A percentile compares a stretch with the other conserved stretches of the same genome.
These are phyloP conservation scores for Boletus smithii DNA, from an alignment of 1,284 basidiomycete genomes.

Conservation along the genomic window DNA sequence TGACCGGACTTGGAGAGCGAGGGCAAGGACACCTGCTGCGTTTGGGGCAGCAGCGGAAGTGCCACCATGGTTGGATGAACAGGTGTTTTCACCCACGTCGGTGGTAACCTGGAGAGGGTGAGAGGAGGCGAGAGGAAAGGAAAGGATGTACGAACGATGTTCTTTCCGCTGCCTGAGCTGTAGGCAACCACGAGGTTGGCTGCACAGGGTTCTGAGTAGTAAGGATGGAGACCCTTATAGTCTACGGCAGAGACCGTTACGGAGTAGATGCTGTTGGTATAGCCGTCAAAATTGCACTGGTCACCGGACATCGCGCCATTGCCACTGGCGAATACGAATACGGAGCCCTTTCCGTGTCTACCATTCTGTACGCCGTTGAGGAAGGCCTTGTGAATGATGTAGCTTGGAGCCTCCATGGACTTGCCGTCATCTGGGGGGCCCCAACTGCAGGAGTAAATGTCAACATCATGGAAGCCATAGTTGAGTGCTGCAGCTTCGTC, in stretches of 20 bases:
- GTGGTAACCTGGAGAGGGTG: constrained; percentile 76
- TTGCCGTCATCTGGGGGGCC: constrained; percentile 95
- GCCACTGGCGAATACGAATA: constrained; percentile 97
- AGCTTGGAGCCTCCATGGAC: constrained; percentile 93
- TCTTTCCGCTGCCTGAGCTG: constrained; percentile 92
- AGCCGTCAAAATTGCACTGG: constrained; percentile 99
- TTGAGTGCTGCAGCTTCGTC: constrained; percentile 97
- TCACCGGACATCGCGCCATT: constrained; percentile 92
- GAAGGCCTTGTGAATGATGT: constrained; percentile 92
- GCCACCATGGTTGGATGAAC: constrained; percentile 86
- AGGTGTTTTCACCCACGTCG: constrained; percentile 84
- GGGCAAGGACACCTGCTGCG: constrained; percentile 86
- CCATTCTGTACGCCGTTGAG: constrained; percentile 94
- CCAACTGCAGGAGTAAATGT: constrained; percentile 95
- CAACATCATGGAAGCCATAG: constrained; percentile 87
- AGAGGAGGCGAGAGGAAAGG: constrained; percentile 11
- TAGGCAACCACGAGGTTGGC: constrained; percentile 97
- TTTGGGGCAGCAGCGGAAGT: constrained; percentile 98
- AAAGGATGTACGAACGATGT: constrained; percentile 64
- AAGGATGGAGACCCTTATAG: constrained; percentile 89
- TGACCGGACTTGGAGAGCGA: constrained; percentile 81
- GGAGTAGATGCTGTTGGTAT: constrained; percentile 97
- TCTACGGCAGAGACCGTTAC: constrained; percentile 95
- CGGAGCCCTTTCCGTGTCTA: constrained; percentile 83
- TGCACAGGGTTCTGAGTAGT: constrained; percentile 95